phyloP scores from a whole-genome alignment of 768 basidiomycete species.

The Fomitopsis pulvina region DNA sequence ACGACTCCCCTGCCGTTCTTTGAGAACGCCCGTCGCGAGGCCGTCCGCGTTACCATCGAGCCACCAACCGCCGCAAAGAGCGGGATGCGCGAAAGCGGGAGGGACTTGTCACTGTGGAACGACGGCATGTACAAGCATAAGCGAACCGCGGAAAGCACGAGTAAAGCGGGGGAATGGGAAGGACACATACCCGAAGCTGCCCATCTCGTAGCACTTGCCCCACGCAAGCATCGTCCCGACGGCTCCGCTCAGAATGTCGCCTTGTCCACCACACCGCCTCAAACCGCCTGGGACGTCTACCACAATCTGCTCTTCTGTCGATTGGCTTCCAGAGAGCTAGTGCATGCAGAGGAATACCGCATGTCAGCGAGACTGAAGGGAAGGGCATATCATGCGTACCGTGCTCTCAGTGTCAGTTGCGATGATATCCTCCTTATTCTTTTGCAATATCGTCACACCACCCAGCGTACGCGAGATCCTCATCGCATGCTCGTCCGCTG shows the following conservation, averaged over 20 bases:
- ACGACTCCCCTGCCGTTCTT: constrained; percentile 57
- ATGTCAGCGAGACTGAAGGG: constrained; percentile 1
- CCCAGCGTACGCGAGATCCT: constrained; percentile 70
- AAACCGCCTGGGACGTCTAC: constrained; percentile 73
- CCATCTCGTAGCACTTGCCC: constrained; percentile 89
- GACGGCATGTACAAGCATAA: constrained; percentile 1
- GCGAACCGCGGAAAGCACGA: background rate
- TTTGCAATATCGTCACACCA: constrained; percentile 86
- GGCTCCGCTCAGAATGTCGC: constrained; percentile 85
- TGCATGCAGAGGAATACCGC: background rate
- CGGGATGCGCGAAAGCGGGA: constrained; percentile 64
- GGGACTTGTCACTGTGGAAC: constrained; percentile 38
- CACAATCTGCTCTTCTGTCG: constrained; percentile 49
- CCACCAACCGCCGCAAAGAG: constrained; percentile 81
- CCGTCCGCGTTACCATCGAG: constrained; percentile 82
- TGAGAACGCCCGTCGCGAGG: constrained; percentile 70
- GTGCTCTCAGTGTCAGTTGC: constrained; percentile 59
- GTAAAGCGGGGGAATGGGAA: too few relatives aligned
- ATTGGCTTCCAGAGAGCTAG: constrained; percentile 15
- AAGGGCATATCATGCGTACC: background rate
- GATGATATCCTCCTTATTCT: constrained; percentile 79
- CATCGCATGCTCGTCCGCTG: constrained; percentile 51
- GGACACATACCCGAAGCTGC: constrained; percentile 60
- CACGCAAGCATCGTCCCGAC: constrained; percentile 91
- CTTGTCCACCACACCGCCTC: constrained; percentile 94